These are phyloP conservation scores for Xylariaceae sp. DNA, from an alignment of 2,329 filamentous ascomycete genomes.

Conservation along the genomic window DNA sequence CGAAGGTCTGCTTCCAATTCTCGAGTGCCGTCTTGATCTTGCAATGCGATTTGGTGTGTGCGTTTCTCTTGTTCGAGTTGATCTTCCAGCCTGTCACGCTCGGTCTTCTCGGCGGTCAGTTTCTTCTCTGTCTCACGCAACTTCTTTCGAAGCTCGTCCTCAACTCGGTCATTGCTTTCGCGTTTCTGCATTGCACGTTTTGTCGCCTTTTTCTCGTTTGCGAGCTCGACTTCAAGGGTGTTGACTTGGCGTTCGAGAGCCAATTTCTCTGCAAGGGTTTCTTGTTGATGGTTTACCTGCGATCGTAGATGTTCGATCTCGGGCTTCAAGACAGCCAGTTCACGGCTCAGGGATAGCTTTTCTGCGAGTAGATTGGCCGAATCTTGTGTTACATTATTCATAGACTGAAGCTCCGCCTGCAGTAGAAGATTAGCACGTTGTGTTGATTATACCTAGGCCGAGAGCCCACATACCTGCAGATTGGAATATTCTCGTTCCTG, in stretches of 20 bases:
- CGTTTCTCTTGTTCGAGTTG: constrained; percentile 38
- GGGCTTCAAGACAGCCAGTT: constrained; percentile 56
- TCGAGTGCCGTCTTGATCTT: constrained; percentile 37
- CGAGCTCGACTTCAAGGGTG: constrained; percentile 77
- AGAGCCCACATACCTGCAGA: constrained; percentile 45
- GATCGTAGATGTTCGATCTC: constrained; percentile 60
- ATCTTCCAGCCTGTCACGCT: constrained; percentile 38
- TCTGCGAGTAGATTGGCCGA: constrained; percentile 69
- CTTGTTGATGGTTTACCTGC: constrained; percentile 63
- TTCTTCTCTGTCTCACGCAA: constrained; percentile 39
- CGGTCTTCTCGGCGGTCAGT: constrained; percentile 35
- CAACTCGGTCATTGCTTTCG: constrained; percentile 44
- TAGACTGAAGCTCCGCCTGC: constrained; percentile 71
- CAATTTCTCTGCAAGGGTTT: constrained; percentile 76
- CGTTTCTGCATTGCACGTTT: constrained; percentile 56
- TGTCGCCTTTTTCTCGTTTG: constrained; percentile 75
- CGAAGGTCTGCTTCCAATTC: constrained; percentile 37
- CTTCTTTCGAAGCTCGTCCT: constrained; percentile 49
- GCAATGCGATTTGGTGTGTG: constrained; percentile 33
- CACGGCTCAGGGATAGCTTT: constrained; percentile 55
- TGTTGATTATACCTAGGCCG: background rate
- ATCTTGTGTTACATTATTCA: constrained; percentile 69
- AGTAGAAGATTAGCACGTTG: constrained; percentile 25
- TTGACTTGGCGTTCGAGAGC: constrained; percentile 77
- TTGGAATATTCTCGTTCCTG: constrained; percentile 52